Evolutionary conservation across 345 rosid genomes (phyloP).

Genomic region (Citrus sp.): DNA sequence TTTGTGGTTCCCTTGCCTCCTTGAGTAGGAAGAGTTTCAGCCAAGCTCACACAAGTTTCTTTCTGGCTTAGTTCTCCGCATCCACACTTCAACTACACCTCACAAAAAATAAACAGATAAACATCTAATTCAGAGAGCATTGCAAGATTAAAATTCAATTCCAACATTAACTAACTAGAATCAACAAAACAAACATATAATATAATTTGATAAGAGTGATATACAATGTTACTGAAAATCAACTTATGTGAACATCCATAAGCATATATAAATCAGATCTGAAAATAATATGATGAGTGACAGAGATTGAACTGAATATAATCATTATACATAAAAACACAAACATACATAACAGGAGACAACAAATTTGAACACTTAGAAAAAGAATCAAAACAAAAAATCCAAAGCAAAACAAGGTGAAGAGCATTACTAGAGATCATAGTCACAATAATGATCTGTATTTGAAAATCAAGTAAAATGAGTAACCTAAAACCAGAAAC

Average conservation of each 20-base stretch:
- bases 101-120: conserved; percentile 2
- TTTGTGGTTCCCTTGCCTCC: conserved; percentile 65
- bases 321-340: background rate
- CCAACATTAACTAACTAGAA: background rate
- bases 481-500: background rate
- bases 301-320: background rate
- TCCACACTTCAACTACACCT: conserved; percentile 68
- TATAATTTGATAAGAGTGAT: background rate
- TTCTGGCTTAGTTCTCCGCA: conserved; percentile 82
- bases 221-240: background rate
- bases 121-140: background rate
- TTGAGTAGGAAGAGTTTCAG: conserved; percentile 48
- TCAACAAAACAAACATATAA: background rate
- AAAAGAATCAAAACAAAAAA: background rate
- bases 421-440: background rate
- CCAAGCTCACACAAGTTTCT: conserved; percentile 76
- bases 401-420: background rate
- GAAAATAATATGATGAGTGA: background rate
- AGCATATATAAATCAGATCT: background rate
- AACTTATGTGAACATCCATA: background rate
- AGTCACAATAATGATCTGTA: background rate
- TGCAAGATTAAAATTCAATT: background rate
- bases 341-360: background rate
- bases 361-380: background rate
- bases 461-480: background rate